These are phyloP conservation scores for Fusarium subglutinans DNA, from an alignment of 2,329 filamentous ascomycete genomes.

Conservation along the genomic window DNA sequence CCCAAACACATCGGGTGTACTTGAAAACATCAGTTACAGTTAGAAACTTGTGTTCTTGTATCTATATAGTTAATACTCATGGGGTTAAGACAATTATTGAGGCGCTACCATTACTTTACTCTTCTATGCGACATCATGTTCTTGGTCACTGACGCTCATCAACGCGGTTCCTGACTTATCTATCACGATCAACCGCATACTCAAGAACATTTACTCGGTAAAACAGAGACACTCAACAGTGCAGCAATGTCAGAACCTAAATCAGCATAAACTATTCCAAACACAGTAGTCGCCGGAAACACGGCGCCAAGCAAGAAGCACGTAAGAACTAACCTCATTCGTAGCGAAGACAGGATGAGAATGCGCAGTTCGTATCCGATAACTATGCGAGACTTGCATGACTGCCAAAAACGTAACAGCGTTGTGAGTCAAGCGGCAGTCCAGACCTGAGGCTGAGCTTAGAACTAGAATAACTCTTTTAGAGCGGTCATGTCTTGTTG, in stretches of 20 bases:
- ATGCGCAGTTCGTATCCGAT: background rate
- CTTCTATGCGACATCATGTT: background rate
- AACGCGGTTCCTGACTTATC: background rate
- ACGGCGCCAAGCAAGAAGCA: background rate
- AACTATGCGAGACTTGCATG: background rate
- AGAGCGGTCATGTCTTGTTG: too few relatives aligned
- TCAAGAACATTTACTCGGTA: background rate
- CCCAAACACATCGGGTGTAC: too few relatives aligned
- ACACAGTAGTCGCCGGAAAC: background rate
- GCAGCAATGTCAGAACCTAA: background rate
- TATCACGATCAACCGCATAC: too few relatives aligned
- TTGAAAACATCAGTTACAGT: background rate
- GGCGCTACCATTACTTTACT: background rate
- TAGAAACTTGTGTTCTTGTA: background rate
- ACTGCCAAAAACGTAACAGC: background rate
- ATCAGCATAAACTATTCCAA: background rate
- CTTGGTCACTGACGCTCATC: too few relatives aligned
- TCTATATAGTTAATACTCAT: background rate
- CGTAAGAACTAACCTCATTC: background rate
- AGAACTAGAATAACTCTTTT: background rate
- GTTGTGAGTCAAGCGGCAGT: background rate
- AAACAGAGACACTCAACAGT: too few relatives aligned
- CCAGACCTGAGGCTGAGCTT: background rate
- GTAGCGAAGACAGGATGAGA: background rate
- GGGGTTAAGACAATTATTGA: background rate